Conservation (phyloP, 257 asterid genomes). For the Primulina huaijiensis region DNA sequence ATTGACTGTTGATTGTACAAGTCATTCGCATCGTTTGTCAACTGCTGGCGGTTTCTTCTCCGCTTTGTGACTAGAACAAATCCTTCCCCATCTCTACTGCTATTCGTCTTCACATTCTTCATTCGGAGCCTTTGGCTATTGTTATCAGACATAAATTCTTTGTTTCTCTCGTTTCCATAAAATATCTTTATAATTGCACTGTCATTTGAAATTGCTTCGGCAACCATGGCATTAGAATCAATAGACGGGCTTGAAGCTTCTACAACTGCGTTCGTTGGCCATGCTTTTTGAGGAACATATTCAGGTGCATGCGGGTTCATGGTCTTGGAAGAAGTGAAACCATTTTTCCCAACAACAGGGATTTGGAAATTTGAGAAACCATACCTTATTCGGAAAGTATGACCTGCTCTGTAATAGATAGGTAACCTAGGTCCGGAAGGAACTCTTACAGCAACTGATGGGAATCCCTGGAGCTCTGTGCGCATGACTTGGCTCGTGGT, state of each 20-base stretch:
- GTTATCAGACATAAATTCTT: background rate
- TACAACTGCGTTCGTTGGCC: slow-evolving; percentile 40
- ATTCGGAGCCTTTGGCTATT: slow-evolving; percentile 11
- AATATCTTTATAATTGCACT: slow-evolving; percentile 70
- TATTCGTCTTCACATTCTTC: slow-evolving; percentile 37
- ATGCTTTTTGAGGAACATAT: slow-evolving; percentile 68
- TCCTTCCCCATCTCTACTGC: slow-evolving; percentile 77
- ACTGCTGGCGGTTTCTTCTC: slow-evolving; percentile 79
- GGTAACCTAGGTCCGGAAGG: slow-evolving; percentile 95
- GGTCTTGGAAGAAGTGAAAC: slow-evolving; percentile 22
- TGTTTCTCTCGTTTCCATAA: slow-evolving; percentile 54
- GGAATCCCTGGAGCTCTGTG: slow-evolving; percentile 59
- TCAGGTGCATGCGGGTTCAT: slow-evolving; percentile 99
- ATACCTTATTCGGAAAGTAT: slow-evolving; percentile 50
- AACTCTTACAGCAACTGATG: slow-evolving; percentile 85
- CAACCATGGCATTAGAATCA: slow-evolving; percentile 27
- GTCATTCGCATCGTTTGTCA: slow-evolving; percentile 57
- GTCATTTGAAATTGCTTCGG: slow-evolving; percentile 80
- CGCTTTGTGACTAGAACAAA: slow-evolving; percentile 84
- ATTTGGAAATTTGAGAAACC: slow-evolving; percentile 55
- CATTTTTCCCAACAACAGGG: slow-evolving; percentile 43
- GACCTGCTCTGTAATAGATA: slow-evolving; percentile 65
- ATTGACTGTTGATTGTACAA: slow-evolving; percentile 76
- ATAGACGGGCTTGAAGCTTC: slow-evolving; percentile 48
- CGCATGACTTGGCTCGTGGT: slow-evolving; percentile 56